Evolutionary conservation across 345 rosid genomes (phyloP).

Genomic region (Noccaea caerulescens): DNA sequence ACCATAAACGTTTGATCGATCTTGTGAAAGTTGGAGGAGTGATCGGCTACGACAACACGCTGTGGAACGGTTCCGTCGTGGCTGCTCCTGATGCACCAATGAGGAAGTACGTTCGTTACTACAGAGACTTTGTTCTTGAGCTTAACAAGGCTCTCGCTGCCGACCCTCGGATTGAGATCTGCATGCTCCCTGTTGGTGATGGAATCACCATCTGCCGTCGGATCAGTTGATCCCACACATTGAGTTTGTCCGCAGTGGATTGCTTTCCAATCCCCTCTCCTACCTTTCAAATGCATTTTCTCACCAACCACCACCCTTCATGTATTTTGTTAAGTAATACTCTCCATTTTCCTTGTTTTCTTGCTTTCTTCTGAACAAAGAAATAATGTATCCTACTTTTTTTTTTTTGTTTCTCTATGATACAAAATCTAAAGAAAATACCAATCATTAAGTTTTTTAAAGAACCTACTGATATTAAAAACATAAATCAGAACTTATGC

Average conservation of each 20-base stretch:
- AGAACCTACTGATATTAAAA: not conserved
- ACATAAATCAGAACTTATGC: not conserved
- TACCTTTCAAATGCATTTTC: slow-evolving; percentile 11
- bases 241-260: slow-evolving; percentile 12
- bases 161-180: slow-evolving; percentile 95
- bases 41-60: slow-evolving; percentile 96
- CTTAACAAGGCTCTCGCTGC: slow-evolving; percentile 96
- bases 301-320: slow-evolving; percentile 18
- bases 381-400: slow-evolving; percentile 22
- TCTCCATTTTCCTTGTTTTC: slow-evolving; percentile 17
- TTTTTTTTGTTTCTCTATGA: not conserved
- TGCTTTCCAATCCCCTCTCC: not conserved
- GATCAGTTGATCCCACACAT: slow-evolving; percentile 48
- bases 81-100: slow-evolving; percentile 84
- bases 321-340: slow-evolving; percentile 35
- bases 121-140: slow-evolving; percentile 89
- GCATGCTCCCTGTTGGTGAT: slow-evolving; percentile 95
- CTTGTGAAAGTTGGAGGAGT: slow-evolving; percentile 87
- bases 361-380: slow-evolving; percentile 32
- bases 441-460: slow-evolving; percentile 7
- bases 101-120: slow-evolving; percentile 85
- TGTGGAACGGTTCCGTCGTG: slow-evolving; percentile 95
- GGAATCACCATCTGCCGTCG: slow-evolving; percentile 98
- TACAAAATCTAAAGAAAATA: slow-evolving; percentile 10
- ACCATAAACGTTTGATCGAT: slow-evolving; percentile 83